Base-by-base conservation (phyloP, 345 rosid species). In the Firmiana major region DNA sequence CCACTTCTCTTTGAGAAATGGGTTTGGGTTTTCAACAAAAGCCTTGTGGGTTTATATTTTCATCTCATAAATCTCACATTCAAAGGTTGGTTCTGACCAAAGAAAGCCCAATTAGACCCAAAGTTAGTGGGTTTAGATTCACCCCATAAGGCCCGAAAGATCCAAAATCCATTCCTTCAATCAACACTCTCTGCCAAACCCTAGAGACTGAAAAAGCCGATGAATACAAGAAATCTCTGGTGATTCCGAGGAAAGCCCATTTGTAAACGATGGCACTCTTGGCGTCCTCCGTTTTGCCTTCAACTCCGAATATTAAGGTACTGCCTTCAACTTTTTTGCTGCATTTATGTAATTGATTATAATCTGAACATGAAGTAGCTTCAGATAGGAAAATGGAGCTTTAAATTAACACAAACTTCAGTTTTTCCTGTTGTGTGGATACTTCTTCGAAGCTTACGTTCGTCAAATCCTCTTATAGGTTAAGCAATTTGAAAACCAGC, bases 251-350 rank as follows among this genome's bases (percentile, higher is more conserved):
- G 59, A 45, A 75, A 45, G 70, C 43, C 21, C 19, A 8, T 24
- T 45, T n/a, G 5, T n/a, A 51, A 48, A 59, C 64, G 38, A 81
- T 84, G 87, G 83, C 84, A 76, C 74, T 77, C 66, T 68, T 73
- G 17, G 74, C 84, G 48, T 82, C 84, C 38, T 59, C 79, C 4
- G 10, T 59, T 5, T 48, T 60, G 45, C 40, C 65, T 54, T 59
- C 79, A 17, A n/a, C 74, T 72, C 63, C 68, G 19, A 73, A 67
- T 51, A 48, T 71, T 63, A 84, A 75, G 87, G 86, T 81, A 46
- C 45, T 34, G 12, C 38, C 38, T 22, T 42, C 64, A 42, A 73
- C 66, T 42, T 58, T n/a, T 45, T 45, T 16, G 9, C 38, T 22
- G 42, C 24, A 3, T 51, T 49, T 31, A 6, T 46, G 0, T 15